Evolutionary conservation across 2,329 filamentous ascomycete species (phyloP), one percentile per base, ranked within the genome.

Genomic region (Phyllosticta ampelicida): DNA sequence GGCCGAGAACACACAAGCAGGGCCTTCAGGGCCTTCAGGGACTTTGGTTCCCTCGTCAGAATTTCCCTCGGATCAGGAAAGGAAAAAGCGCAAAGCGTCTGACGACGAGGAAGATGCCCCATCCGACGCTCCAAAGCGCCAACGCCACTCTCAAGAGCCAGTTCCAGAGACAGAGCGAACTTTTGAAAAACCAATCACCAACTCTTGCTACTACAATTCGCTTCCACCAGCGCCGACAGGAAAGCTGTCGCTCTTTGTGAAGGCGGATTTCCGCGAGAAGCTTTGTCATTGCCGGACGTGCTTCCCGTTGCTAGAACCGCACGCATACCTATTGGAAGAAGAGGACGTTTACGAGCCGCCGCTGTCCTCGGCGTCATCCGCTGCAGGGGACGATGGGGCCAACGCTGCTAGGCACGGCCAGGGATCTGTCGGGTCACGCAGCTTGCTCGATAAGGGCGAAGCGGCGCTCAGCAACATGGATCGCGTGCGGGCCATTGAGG

Each of bases 261-360:
- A 82, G 60, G 79, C 86, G 56, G 78, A 84, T 66, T 97, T 97
- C 77, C 87, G 92, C 64, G 80, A 87, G 48, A 78, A 86, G 60
- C 76, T 99, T 65, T 99, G 94, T 76, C 89, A 80, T 67, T 99
- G 94, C 73, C 70, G 82, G 16, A 74, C 79, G n/a, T 96, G 91
- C 75, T 96, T 89, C 73, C 84, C 84, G 0, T 75, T 82, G 11
- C 81, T 97, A 1, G 77, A 82, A 57, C 74, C 77, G 0, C 85
- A 95, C 68, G 83, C 84, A 0, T 88, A 95, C 67, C 86, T 99
- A 10, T 84, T 96, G 9, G 91, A 97, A 67, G 90, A 95, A 72
- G 94, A 99, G 77, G 90, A 96, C 30, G 85, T 84, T 1, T 99
- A 99, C 72, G 90, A 96, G 66, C 94, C 92, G 0, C 90, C 92